Evolutionary conservation across 2,329 filamentous ascomycete species (phyloP), one percentile per base, ranked within the genome.

Genomic region (Diaporthe capsici): DNA sequence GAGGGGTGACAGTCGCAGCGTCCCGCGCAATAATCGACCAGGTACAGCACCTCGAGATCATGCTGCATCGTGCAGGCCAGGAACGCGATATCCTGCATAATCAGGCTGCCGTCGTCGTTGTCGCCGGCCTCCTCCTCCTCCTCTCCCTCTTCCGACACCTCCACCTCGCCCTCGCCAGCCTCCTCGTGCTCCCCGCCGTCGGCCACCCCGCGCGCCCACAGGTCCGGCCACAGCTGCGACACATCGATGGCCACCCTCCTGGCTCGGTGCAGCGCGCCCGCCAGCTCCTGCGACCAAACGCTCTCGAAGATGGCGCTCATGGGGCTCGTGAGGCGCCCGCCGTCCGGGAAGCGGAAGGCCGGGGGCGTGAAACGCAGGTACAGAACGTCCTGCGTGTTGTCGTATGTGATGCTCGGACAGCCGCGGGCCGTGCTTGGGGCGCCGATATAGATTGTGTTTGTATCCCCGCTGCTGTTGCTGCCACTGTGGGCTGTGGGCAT

Each of bases 1-100:
- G 58, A 39, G 53, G 12, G n/a, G 7, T 28, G 47, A 28, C 42
- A 68, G 37, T 37, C 63, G 31, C 57, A 63, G 8, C 63, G 71
- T 3, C 76, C 75, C 12, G 63, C 63, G 37, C 74, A 68, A 57
- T 76, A 76, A 51, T 78, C 76, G 12, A 78, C 74, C 22, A 78
- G 74, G 61, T 77, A 78, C 47, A 77, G 61, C 25, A 75, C 77
- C 72, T 78, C 77, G 58, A 78, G 77, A 61, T 75, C 49, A 25
- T 76, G 71, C 71, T 78, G 76, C 61, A 78, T 57, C 53, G 74
- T 74, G 72, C 76, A 78, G 7, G 72, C 77, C 42, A 78, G 51
- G 51, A 71, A 77, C n/a, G 74, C 72, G 39, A 78, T 47, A 55
- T 77, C 76, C 67, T 78, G 71, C 53, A 78, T 31, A 25, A 76